phyloP scores from a whole-genome alignment of 208 protist species.

The Spongospora subterranea region DNA sequence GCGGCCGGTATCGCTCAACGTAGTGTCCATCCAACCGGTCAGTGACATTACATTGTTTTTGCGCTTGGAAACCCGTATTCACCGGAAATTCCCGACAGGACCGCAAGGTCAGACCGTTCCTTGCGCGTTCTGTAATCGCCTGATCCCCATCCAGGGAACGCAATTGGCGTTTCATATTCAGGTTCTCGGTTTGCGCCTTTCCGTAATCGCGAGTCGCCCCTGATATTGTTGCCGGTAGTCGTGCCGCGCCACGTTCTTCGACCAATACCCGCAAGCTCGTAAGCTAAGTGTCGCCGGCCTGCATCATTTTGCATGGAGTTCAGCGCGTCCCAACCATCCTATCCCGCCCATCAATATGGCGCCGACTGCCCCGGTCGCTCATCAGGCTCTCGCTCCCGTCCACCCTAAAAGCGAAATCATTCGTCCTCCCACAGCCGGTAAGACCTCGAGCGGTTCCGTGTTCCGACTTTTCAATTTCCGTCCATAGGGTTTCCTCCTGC shows the following conservation, averaged over 20 bases:
- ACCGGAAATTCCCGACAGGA: too few species aligned
- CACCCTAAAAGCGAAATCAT: neutral
- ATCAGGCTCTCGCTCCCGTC: neutral
- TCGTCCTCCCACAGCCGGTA: neutral
- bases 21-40: neutral
- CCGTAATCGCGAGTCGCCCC: too few species aligned
- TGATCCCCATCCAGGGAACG: neutral
- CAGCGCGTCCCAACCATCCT: neutral
- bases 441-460: neutral
- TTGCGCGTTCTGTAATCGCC: conserved; percentile 32
- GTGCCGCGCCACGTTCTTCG: conserved; percentile 42
- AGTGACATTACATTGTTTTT: too few species aligned
- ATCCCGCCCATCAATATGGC: conserved; percentile 1
- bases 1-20: neutral
- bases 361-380: neutral
- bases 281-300: conserved; percentile 40
- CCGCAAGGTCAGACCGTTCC: too few species aligned
- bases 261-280: conserved; percentile 37
- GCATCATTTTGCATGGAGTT: conserved; percentile 31
- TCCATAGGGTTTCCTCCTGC: neutral
- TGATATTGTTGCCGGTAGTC: neutral
- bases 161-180: conserved; percentile 50
- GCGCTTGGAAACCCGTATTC: too few species aligned
- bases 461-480: neutral
- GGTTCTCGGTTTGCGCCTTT: neutral